These are phyloP conservation scores for Trichoderma cornu-damae DNA, from an alignment of 2,329 filamentous ascomycete genomes.

Conservation along the genomic window DNA sequence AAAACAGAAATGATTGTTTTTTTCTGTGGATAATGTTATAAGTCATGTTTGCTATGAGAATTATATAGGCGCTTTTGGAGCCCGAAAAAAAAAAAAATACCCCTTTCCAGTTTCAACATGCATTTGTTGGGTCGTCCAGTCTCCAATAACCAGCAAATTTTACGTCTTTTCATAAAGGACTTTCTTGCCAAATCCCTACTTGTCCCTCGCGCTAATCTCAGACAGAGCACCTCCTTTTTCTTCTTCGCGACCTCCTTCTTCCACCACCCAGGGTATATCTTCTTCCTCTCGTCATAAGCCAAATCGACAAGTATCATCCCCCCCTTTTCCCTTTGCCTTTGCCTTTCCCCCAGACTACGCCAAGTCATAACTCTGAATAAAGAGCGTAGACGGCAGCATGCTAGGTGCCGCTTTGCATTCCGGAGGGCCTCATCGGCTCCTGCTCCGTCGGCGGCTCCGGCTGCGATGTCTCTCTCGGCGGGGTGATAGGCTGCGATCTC, in stretches of 20 bases:
- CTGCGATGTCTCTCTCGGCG: constrained; percentile 35
- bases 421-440: constrained; percentile 20
- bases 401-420: not conserved
- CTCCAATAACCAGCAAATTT: not conserved
- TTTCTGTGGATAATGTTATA: not conserved
- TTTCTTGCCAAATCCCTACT: not conserved
- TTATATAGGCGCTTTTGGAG: not conserved
- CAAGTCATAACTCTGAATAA: not conserved
- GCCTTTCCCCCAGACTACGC: too few relatives aligned
- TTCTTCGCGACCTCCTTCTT: not conserved
- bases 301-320: not conserved
- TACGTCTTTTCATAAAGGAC: too few relatives aligned
- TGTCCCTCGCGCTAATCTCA: not conserved
- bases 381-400: not conserved
- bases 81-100: not conserved
- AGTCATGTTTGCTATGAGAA: not conserved
- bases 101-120: not conserved
- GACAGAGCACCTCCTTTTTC: not conserved
- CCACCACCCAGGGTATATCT: constrained; percentile 3
- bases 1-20: not conserved
- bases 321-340: too few relatives aligned
- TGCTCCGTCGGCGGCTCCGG: constrained; percentile 39
- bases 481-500: constrained; percentile 34
- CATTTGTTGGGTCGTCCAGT: not conserved
- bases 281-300: not conserved